A percentile compares a stretch with the other conserved stretches of the same genome.
Conservation (phyloP, 164 flowering plant genomes). For the Kingdonia uniflora region DNA sequence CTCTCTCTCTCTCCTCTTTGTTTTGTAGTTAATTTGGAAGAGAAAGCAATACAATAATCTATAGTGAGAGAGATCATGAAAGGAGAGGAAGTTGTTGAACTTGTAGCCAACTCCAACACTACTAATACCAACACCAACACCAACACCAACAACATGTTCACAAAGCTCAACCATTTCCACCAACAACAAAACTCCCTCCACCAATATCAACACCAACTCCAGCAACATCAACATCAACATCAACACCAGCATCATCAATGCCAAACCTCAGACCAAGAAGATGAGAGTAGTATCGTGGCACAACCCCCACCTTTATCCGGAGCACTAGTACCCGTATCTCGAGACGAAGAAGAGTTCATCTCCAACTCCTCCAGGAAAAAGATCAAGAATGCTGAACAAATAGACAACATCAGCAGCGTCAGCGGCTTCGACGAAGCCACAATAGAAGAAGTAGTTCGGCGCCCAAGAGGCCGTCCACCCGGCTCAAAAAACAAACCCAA, state of each 20-base stretch:
- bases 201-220: constrained; percentile 13
- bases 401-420: constrained; percentile 14
- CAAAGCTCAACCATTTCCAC: constrained; percentile 15
- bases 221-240: constrained; percentile 12
- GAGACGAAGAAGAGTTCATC: background rate
- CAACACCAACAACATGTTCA: constrained; percentile 20
- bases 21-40: background rate
- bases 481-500: constrained; percentile 55
- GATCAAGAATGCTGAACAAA: background rate
- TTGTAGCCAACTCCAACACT: background rate
- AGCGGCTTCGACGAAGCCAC: constrained; percentile 47
- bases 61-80: constrained; percentile 26
- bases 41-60: background rate
- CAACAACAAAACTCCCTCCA: background rate
- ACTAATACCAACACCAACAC: background rate
- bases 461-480: constrained; percentile 51
- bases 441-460: background rate
- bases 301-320: background rate
- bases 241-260: background rate
- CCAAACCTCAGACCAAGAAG: constrained; percentile 27
- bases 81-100: constrained; percentile 26
- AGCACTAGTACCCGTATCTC: too few species aligned
- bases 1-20: background rate
- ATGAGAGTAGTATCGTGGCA: constrained; percentile 23
- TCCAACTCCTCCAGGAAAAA: constrained; percentile 5